A percentile compares a stretch with the other conserved stretches of the same genome.
phyloP scores from a whole-genome alignment of 2,329 filamentous ascomycete genomes.

The Neocatenulostroma microsporum region DNA sequence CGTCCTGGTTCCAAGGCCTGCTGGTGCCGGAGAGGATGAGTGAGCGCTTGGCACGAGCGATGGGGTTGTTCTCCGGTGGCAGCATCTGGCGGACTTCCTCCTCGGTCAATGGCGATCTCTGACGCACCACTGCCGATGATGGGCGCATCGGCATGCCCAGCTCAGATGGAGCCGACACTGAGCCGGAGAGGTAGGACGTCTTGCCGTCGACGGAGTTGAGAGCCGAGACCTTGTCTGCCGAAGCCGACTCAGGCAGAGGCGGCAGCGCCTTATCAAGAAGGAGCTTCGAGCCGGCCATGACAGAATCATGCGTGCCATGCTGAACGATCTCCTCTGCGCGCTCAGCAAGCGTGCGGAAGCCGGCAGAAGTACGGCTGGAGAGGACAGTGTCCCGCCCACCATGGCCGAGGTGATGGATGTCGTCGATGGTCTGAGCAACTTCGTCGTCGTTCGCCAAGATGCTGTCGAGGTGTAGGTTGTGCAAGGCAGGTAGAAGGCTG shows the following conservation, averaged over 20 bases:
- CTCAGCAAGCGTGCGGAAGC: slow-evolving; percentile 31
- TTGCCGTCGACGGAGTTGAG: slow-evolving; percentile 18
- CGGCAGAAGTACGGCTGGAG: slow-evolving; percentile 30
- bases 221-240: slow-evolving; percentile 21
- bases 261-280: slow-evolving; percentile 30
- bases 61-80: slow-evolving; percentile 27
- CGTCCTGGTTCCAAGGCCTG: slow-evolving; percentile 42
- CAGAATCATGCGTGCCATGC: slow-evolving; percentile 31
- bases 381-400: slow-evolving; percentile 26
- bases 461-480: slow-evolving; percentile 30
- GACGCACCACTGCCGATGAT: slow-evolving; percentile 23
- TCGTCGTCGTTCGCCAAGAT: slow-evolving; percentile 28
- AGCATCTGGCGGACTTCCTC: slow-evolving; percentile 26
- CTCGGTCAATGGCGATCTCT: slow-evolving; percentile 23
- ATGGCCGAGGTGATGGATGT: slow-evolving; percentile 23
- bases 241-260: slow-evolving; percentile 25
- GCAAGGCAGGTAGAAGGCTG: slow-evolving; percentile 38
- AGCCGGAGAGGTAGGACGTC: slow-evolving; percentile 24
- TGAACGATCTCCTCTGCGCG: slow-evolving; percentile 31
- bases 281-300: slow-evolving; percentile 14
- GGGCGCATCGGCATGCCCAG: slow-evolving; percentile 21
- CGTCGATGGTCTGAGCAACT: slow-evolving; percentile 32
- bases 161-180: slow-evolving; percentile 26
- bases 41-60: slow-evolving; percentile 27
- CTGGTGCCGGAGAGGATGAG: slow-evolving; percentile 30